phyloP scores from a whole-genome alignment of 441 rosid genomes.

The Arabidopsis lyrata region DNA sequence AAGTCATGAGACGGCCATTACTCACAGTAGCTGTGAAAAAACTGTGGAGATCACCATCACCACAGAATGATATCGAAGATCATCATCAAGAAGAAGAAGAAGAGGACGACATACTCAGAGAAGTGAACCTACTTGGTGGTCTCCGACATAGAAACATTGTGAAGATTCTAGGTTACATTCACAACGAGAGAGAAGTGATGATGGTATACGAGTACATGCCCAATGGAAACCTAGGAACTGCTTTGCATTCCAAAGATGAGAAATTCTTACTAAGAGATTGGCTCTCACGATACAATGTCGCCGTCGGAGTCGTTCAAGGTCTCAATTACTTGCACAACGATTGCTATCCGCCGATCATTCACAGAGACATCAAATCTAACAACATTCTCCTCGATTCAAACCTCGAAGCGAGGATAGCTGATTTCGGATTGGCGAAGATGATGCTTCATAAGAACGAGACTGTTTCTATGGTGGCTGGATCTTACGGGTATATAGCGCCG shows the following conservation, averaged over 20 bases:
- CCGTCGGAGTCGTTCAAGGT: slow-evolving; percentile 84
- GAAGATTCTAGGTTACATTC: slow-evolving; percentile 67
- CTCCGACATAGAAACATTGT: slow-evolving; percentile 82
- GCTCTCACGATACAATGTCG: slow-evolving; percentile 78
- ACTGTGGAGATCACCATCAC: slow-evolving; percentile 64
- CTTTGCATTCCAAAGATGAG: slow-evolving; percentile 62
- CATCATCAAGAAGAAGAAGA: slow-evolving; percentile 52
- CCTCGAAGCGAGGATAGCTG: slow-evolving; percentile 75
- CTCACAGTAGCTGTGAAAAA: slow-evolving; percentile 75
- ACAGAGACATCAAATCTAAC: slow-evolving; percentile 84
- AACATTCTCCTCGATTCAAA: slow-evolving; percentile 74
- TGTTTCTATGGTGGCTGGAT: slow-evolving; percentile 84
- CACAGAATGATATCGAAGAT: slow-evolving; percentile 43
- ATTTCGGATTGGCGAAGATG: slow-evolving; percentile 85
- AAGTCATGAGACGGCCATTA: slow-evolving; percentile 58
- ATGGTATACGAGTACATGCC: slow-evolving; percentile 81
- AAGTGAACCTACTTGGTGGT: slow-evolving; percentile 71
- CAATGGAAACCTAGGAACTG: slow-evolving; percentile 75
- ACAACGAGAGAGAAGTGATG: slow-evolving; percentile 75
- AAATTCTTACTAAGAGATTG: slow-evolving; percentile 69
- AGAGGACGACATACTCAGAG: slow-evolving; percentile 60
- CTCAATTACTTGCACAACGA: slow-evolving; percentile 77
- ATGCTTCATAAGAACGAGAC: slow-evolving; percentile 80
- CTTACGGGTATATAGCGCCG: slow-evolving; percentile 84
- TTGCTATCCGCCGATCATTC: slow-evolving; percentile 76